Evolutionary conservation across 202 grass and related monocot species (phyloP).

Genomic region (Brachypodium distachyon): DNA sequence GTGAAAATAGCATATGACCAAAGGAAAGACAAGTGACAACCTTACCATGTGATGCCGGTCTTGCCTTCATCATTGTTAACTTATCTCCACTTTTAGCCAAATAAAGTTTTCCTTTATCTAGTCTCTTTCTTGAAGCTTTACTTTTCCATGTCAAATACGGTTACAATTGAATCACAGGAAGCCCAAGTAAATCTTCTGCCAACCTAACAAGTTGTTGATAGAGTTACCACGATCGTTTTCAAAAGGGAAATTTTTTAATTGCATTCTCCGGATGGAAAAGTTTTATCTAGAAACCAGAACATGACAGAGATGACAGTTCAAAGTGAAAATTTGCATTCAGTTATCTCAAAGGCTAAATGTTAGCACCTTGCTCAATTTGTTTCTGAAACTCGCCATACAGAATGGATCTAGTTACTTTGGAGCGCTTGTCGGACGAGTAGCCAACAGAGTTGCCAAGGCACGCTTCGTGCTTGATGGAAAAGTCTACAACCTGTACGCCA

Average conservation of each 20-base stretch:
- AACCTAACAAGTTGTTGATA: background rate
- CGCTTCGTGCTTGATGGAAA: conserved; percentile 54
- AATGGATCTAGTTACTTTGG: conserved; percentile 47
- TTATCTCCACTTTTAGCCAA: background rate
- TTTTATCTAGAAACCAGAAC: background rate
- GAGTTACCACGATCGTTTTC: background rate
- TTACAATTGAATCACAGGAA: background rate
- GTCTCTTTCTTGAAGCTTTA: background rate
- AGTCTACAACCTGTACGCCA: conserved; percentile 26
- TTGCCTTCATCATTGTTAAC: background rate
- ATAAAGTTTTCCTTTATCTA: background rate
- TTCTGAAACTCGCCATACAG: conserved; percentile 10
- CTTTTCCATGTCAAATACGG: background rate
- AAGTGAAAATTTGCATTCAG: background rate
- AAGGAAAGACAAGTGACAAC: background rate
- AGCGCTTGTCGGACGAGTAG: conserved; percentile 62
- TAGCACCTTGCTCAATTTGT: background rate
- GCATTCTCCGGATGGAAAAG: background rate
- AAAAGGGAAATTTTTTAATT: background rate
- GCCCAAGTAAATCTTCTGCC: background rate
- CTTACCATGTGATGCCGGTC: conserved; percentile 17
- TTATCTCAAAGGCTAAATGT: background rate
- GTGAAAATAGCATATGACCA: background rate
- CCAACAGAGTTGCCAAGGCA: conserved; percentile 46
- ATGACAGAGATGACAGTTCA: background rate